Evolutionary conservation across 768 basidiomycete species (phyloP), one percentile per base, ranked within the genome.

Genomic region (Mycena belliarum): DNA sequence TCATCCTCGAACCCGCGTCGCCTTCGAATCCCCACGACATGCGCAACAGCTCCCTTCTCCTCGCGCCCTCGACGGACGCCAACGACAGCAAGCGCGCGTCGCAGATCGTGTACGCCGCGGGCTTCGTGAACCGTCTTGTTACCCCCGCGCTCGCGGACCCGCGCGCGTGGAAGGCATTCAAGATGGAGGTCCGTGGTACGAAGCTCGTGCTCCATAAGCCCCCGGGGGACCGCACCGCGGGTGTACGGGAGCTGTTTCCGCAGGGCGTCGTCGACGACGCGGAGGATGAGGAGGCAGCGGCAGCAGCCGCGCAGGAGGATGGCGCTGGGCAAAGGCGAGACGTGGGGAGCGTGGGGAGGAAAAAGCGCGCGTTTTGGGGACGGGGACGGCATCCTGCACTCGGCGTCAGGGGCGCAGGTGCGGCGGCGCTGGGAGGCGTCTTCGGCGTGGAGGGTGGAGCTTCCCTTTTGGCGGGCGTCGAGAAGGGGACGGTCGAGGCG

Each of bases 151-250:
- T 85, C 2, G 69, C 80, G 0, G 92, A 92, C 53, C 56, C 61
- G 21, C 56, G 57, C 63, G 85, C 85, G 0, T 95, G 93, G 93
- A 95, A 94, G 68, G 84, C 90, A 6, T 91, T 82, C 76, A 93
- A 94, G 70, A 79, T 88, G 43, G 88, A 92, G 63, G 74, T 95
- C 25, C 88, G 91, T 66, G 93, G 93, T 7, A 83, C 88, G 14
- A 95, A 95, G 69, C 65, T 95, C 47, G 88, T 89, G 69, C 89
- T 95, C 66, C 93, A 90, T 69, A 95, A 95, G 66, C 85, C 91
- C 0, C 91, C 93, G 0, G 76, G 79, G 26, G 93, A 95, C 61
- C 76, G 85, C 54, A 75, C 72, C 23, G 73, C 76, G 2, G 87
- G 78, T 0, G 78, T 93, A 50, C 89, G 86, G 68, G 86, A 88